Evolutionary conservation across 1,284 basidiomycete genomes (phyloP), one percentile per base, ranked within the genome.

Genomic region (Grifola frondosa): DNA sequence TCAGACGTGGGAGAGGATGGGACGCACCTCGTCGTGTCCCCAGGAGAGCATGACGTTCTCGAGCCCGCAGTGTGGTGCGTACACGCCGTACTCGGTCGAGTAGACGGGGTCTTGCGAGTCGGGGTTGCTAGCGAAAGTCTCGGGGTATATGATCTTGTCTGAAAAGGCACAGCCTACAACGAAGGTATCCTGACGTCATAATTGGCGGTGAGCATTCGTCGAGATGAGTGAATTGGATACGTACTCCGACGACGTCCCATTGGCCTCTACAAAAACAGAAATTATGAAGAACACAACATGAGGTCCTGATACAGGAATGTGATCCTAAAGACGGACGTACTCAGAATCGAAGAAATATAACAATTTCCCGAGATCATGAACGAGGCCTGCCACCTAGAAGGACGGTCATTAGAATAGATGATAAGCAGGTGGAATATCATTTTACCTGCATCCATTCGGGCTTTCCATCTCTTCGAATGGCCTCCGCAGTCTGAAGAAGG

Each of bases 11-110:
- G n/a, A n/a, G 46, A 38, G 43, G 44, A 40, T 33, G 24, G 32
- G 24, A 41, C 70, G 25, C 55, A 83, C 84, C 75, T 92, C 91
- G 59, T 94, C 91, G 61, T 95, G 92, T 5, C 91, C 91, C 84
- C 88, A 94, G 21, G 83, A 87, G 24, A 95, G 69, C 88, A 94
- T 90, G 49, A 95, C 88, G 59, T 93, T 92, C 49, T 92, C 87
- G 12, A 96, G 76, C 4, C 92, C 92, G 59, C 92, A 95, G 44
- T 87, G 69, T 1, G 85, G 81, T 57, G 87, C 68, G 66, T 96
- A 96, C 50, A 95, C 88, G 4, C 91, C 91, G 54, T 79, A 80
- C 60, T 88, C 75, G n/a, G 89, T 86, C 12, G 81, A 84, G 62
- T 90, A 90, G 13, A 91, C 70, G 1, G 70, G 67, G 58, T 95